Evolutionary conservation across 139 green algal genomes (phyloP).

Genomic region (Desmodesmus armatus): DNA sequence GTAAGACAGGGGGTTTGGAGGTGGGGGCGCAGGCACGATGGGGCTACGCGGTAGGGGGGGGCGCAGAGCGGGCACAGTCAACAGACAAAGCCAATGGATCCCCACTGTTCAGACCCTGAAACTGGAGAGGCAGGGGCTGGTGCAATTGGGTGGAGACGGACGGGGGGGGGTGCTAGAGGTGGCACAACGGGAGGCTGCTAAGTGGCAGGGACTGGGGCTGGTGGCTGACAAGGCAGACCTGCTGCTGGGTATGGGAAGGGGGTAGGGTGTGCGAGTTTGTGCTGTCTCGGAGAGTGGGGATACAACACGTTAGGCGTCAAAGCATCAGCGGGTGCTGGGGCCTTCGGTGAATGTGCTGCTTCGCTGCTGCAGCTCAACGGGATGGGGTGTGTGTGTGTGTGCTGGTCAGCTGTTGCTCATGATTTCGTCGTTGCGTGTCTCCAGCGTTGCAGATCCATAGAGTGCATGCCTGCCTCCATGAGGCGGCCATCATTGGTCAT

Average conservation of each 20-base stretch:
- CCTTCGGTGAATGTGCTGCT: too few species aligned
- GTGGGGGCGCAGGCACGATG: not conserved
- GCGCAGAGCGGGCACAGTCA: conserved; percentile 55
- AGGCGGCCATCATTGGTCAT: too few species aligned
- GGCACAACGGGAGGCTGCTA: conserved; percentile 44
- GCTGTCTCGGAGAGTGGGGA: too few species aligned
- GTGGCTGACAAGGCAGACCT: not conserved
- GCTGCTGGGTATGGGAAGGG: not conserved
- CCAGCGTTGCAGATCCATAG: not conserved
- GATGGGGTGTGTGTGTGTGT: too few species aligned
- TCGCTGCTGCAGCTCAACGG: too few species aligned
- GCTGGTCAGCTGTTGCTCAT: too few species aligned
- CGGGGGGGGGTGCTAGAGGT: conserved; percentile 42
- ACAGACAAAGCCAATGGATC: conserved; percentile 61
- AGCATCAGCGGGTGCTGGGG: too few species aligned
- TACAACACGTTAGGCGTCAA: not conserved
- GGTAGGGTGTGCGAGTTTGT: too few species aligned
- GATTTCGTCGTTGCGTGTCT: too few species aligned
- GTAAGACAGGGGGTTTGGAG: not conserved
- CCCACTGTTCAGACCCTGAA: conserved; percentile 64
- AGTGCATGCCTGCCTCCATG: too few species aligned
- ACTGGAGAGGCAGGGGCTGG: conserved; percentile 67
- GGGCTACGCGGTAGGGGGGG: not conserved
- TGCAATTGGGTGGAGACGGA: conserved; percentile 63
- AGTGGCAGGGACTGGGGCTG: not conserved